Evolutionary conservation across 179 eudicot species (phyloP).

Genomic region (Silene vulgaris): DNA sequence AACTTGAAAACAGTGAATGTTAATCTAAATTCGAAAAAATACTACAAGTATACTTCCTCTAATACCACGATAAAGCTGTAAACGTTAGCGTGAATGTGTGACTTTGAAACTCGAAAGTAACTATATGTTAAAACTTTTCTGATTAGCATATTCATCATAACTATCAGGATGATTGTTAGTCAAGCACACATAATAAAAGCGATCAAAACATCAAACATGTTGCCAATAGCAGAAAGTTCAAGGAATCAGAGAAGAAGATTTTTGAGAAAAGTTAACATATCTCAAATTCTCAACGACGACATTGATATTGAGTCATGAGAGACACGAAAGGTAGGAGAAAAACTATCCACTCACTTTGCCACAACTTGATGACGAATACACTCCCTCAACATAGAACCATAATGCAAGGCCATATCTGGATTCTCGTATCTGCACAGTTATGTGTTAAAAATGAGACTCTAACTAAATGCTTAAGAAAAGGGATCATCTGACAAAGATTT

Average conservation of each 20-base stretch:
- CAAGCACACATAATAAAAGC: neutral
- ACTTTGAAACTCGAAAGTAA: neutral
- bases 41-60: neutral
- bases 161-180: neutral
- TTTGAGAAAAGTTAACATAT: neutral
- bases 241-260: neutral
- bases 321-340: neutral
- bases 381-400: constrained; percentile 95
- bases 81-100: neutral
- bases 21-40: neutral
- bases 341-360: constrained; percentile 58
- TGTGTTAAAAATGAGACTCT: neutral
- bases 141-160: neutral
- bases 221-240: neutral
- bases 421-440: constrained; percentile 57
- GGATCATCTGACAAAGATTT: neutral
- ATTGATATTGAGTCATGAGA: neutral
- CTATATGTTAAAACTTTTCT: neutral
- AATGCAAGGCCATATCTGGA: constrained; percentile 78
- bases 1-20: neutral
- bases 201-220: neutral
- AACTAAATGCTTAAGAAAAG: neutral
- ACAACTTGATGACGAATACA: constrained; percentile 98
- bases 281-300: neutral
- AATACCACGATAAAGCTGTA: neutral